Base-by-base conservation (phyloP, 371 early-diverging fungal genomes). In the Mortierella sp. region DNA sequence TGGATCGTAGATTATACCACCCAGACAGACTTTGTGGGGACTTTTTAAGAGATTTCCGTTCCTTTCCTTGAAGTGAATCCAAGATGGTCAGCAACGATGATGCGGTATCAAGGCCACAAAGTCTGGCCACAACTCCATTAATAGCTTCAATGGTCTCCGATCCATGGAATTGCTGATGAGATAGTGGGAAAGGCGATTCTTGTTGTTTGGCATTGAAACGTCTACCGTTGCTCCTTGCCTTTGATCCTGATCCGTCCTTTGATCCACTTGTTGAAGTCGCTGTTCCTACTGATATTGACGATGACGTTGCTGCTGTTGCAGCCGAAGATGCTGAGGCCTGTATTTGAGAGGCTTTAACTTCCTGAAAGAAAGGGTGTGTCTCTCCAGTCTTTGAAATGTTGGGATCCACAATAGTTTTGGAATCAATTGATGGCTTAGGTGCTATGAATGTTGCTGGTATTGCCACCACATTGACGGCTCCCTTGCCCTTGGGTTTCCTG, bases 361-460 rank as follows among this genome's bases (percentile, higher is more conserved):
- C 79, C 43, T 79, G 79, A 33, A 79, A 79, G 61, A 79, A 79
- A 32, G 58, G 64, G 52, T 79, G 79, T 0, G 79, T 79, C 58
- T 79, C 79, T n/a, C 79, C 79, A 7, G 70, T 53, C 58, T 74
- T 79, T 32, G 79, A 79, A 64, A 79, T 67, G 28, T 79, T 79
- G 53, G 79, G 79, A 60, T 79, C 74, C 11, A 79, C 40, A 21
- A 67, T 63, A 1, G 73, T 21, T 45, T 65, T 71, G 43, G 45
- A 65, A 65, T 68, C 57, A 1, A 47, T 9, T 19, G 65, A 13
- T 10, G 66, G 63, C 32, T 62, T 63, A 4, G 72, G 33, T n/a
- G 53, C 43, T 5, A 50, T 53, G 5, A 69, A 6, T 24, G 33
- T 58, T 28, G 61, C 6, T 58, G 53, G 4, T 3, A 64, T 22